These are phyloP conservation scores for Phytophthora idaei DNA, from an alignment of 352 stramenopile genomes.

Conservation along the genomic window DNA sequence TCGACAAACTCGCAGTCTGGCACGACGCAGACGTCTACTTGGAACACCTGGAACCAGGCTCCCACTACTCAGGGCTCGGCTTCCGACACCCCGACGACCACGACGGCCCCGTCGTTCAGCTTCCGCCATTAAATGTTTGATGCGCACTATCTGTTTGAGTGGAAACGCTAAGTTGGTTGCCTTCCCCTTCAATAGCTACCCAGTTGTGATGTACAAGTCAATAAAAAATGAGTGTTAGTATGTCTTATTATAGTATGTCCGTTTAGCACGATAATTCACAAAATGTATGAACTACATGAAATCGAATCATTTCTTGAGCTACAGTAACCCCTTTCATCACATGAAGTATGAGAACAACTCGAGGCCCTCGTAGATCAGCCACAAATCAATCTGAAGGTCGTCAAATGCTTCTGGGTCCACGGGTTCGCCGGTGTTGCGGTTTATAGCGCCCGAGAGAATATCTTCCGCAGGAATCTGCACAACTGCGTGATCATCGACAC, in stretches of 20 bases:
- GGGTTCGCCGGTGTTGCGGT: too few relatives aligned
- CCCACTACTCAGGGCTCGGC: neutral
- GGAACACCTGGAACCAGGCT: neutral
- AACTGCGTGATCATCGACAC: too few relatives aligned
- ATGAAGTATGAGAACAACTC: too few relatives aligned
- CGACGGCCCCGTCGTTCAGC: neutral
- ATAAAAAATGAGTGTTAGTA: neutral
- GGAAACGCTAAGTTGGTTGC: neutral
- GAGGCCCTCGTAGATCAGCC: too few relatives aligned
- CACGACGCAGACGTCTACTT: neutral
- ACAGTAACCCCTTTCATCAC: too few relatives aligned
- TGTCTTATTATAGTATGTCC: too few relatives aligned
- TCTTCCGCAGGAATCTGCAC: too few relatives aligned
- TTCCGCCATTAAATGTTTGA: neutral
- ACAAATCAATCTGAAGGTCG: too few relatives aligned
- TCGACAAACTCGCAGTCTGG: neutral
- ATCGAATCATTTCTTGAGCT: too few relatives aligned
- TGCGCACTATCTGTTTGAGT: neutral
- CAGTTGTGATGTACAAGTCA: neutral
- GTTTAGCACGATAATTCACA: neutral
- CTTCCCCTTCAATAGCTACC: neutral
- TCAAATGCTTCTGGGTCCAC: too few relatives aligned
- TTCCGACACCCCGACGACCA: neutral
- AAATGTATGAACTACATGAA: too few relatives aligned
- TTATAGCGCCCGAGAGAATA: too few relatives aligned